Evolutionary conservation across 1,284 basidiomycete genomes (phyloP).

Genomic region (Amylostereum chailletii): DNA sequence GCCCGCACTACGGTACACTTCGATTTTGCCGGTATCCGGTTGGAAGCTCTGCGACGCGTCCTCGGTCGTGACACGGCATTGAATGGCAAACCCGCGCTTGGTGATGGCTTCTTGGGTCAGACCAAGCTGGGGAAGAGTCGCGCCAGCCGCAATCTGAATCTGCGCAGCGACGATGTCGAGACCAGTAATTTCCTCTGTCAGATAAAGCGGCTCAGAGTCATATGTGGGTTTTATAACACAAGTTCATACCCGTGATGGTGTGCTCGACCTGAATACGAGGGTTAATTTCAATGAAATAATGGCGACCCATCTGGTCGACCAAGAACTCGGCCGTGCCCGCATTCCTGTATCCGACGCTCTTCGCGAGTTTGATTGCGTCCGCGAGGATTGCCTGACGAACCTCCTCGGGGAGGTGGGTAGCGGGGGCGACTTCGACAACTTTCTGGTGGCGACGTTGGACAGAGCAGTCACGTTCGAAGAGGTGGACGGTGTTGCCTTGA

Average conservation of each 20-base stretch:
- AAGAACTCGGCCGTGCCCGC: constrained; percentile 97
- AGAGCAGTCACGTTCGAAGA: constrained; percentile 98
- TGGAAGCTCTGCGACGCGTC: constrained; percentile 90
- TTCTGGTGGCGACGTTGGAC: constrained; percentile 98
- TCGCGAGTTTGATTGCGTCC: constrained; percentile 94
- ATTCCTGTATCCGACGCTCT: constrained; percentile 89
- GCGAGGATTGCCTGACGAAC: constrained; percentile 80
- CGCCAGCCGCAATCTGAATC: constrained; percentile 97
- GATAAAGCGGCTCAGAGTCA: too few relatives aligned
- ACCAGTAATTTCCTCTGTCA: constrained; percentile 91
- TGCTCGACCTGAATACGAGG: constrained; percentile 98
- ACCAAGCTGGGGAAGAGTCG: constrained; percentile 91
- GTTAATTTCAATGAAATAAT: constrained; percentile 99
- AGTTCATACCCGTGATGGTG: constrained; percentile 78
- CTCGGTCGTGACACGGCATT: constrained; percentile 99
- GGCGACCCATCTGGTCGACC: constrained; percentile 90
- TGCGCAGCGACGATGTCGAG: constrained; percentile 98
- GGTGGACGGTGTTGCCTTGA: constrained; percentile 89
- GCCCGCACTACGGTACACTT: constrained; percentile 97
- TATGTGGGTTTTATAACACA: background rate
- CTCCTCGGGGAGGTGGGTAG: constrained; percentile 88
- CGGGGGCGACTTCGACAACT: constrained; percentile 98
- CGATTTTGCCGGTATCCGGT: constrained; percentile 98
- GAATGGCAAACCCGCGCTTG: constrained; percentile 96
- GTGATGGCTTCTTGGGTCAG: constrained; percentile 95